These are phyloP conservation scores for Leccinum pallidistipes DNA, from an alignment of 1,284 basidiomycete species.

Conservation along the genomic window DNA sequence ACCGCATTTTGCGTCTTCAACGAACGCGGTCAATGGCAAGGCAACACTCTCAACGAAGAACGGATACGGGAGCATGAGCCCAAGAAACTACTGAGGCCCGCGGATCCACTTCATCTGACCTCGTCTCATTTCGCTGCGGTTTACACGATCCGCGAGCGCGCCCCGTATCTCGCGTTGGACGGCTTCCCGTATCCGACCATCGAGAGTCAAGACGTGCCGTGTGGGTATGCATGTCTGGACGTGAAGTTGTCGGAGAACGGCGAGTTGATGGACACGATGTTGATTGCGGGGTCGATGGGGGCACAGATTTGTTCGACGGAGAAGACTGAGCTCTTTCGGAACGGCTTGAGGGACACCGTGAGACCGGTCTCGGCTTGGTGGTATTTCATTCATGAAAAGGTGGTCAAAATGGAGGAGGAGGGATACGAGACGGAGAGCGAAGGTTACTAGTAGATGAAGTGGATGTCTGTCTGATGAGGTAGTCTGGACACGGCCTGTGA, in stretches of 20 bases:
- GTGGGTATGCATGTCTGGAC: conserved; percentile 39
- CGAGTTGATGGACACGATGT: conserved; percentile 29
- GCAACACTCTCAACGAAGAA: conserved; percentile 32
- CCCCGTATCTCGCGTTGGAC: conserved; percentile 35
- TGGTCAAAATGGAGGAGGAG: not conserved
- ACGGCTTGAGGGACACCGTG: conserved; percentile 33
- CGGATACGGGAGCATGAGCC: conserved; percentile 31
- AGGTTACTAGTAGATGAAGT: not conserved
- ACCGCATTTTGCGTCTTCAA: conserved; percentile 43
- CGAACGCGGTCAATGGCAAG: conserved; percentile 36
- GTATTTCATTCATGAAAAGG: conserved; percentile 23
- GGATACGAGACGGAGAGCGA: not conserved
- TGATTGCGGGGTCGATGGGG: conserved; percentile 44
- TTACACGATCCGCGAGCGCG: conserved; percentile 29
- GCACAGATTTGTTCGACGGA: conserved; percentile 35
- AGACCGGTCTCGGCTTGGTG: conserved; percentile 36
- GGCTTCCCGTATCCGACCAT: conserved; percentile 39
- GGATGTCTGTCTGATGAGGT: not conserved
- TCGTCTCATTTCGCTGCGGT: conserved; percentile 31
- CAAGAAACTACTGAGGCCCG: conserved; percentile 34
- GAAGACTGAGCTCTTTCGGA: conserved; percentile 31
- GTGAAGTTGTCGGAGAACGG: conserved; percentile 42
- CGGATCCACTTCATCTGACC: conserved; percentile 30
- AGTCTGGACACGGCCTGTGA: not conserved
- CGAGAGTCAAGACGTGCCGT: conserved; percentile 33